Percentiles rank a stretch among this genome's conserved stretches.
Conservation (phyloP, 345 rosid genomes). For the Crucihimalaya himalaica region DNA sequence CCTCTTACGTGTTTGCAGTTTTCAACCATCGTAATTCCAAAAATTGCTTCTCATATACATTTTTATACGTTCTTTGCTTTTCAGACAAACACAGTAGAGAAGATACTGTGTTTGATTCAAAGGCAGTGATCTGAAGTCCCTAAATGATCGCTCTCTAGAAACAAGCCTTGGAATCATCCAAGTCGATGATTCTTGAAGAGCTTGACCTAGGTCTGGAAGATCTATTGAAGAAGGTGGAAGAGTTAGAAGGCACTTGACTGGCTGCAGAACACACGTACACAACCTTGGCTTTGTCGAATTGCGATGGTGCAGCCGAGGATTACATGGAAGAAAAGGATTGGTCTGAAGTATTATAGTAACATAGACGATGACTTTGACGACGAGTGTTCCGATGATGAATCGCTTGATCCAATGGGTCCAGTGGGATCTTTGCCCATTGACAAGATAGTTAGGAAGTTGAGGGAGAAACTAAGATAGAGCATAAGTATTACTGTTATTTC, state of each 20-base stretch:
- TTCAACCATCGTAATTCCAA: background rate
- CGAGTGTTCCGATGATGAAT: conserved; percentile 52
- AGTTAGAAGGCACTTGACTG: conserved; percentile 63
- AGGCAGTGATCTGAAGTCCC: conserved; percentile 58
- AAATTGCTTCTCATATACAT: background rate
- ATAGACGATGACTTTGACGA: conserved; percentile 46
- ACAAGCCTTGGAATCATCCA: conserved; percentile 64
- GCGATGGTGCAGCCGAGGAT: conserved; percentile 39
- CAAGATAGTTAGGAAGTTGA: conserved; percentile 51
- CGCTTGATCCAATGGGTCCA: conserved; percentile 38
- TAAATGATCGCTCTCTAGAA: conserved; percentile 81
- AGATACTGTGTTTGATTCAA: conserved; percentile 24
- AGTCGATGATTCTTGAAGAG: conserved; percentile 65
- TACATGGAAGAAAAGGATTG: conserved; percentile 37
- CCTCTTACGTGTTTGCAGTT: background rate
- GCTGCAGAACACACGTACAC: conserved; percentile 73
- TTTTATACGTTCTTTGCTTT: conserved; percentile 1
- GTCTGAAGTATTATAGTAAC: conserved; percentile 35
- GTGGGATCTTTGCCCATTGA: conserved; percentile 70
- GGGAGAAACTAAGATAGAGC: conserved; percentile 30
- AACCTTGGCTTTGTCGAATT: conserved; percentile 54
- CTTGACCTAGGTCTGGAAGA: conserved; percentile 62
- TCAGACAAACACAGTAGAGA: conserved; percentile 27
- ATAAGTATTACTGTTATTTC: background rate
- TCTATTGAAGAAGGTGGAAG: conserved; percentile 72